Percentiles rank a stretch among this genome's conserved stretches.
phyloP scores from a whole-genome alignment of 345 rosid genomes.

The Chamaenerion angustifolium region DNA sequence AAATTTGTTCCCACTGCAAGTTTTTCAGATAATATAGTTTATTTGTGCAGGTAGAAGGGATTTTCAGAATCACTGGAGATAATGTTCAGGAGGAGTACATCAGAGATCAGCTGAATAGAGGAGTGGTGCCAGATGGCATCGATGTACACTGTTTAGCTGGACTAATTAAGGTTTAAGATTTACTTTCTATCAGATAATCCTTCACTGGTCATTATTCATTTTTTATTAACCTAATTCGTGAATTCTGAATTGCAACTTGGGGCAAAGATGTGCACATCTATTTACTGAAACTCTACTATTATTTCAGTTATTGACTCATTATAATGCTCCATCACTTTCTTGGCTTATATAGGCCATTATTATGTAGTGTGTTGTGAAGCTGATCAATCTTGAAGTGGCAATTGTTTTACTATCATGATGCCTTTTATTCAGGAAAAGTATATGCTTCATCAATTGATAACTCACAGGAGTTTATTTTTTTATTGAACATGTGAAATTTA shows the following conservation, averaged over 20 bases:
- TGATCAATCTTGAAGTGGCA: too few relatives aligned
- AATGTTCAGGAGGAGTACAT: conserved; percentile 36
- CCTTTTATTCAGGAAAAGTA: too few relatives aligned
- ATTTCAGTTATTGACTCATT: too few relatives aligned
- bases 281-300: too few relatives aligned
- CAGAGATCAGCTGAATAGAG: conserved; percentile 32
- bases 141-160: conserved; percentile 40
- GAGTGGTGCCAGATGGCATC: conserved; percentile 25
- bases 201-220: not conserved
- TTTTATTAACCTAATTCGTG: not conserved
- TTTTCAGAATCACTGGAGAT: conserved; percentile 35
- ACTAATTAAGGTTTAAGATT: conserved; percentile 28
- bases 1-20: too few relatives aligned
- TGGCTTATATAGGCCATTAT: too few relatives aligned
- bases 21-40: not conserved
- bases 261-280: too few relatives aligned
- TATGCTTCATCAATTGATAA: too few relatives aligned
- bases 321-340: too few relatives aligned
- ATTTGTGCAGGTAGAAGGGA: conserved; percentile 32
- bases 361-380: too few relatives aligned
- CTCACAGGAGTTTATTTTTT: not conserved
- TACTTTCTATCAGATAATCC: not conserved
- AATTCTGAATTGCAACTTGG: too few relatives aligned
- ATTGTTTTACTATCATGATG: too few relatives aligned
- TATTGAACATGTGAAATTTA: not conserved